Conservation (phyloP, 1,139 yeast species). For the Geotrichum carabidarum region DNA sequence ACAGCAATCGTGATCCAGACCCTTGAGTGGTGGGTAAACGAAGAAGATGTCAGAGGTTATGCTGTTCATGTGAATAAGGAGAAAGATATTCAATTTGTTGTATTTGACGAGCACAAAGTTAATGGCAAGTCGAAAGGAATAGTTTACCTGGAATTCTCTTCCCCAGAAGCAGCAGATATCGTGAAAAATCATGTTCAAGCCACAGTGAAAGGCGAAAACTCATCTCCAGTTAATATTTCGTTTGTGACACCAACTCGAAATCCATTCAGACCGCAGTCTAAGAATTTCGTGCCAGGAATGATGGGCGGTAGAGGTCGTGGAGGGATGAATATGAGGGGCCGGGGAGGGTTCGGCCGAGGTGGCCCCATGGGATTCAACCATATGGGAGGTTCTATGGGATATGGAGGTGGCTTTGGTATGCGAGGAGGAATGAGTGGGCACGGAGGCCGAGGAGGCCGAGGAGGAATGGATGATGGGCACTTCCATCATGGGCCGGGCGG, state of each 20-base stretch:
- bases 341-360: slow-evolving; percentile 12
- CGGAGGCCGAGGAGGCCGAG: background rate
- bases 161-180: slow-evolving; percentile 20
- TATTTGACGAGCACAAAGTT: slow-evolving; percentile 35
- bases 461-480: background rate
- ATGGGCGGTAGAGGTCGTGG: slow-evolving; percentile 15
- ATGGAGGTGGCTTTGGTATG: background rate
- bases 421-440: background rate
- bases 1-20: slow-evolving; percentile 27
- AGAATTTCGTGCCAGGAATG: background rate
- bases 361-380: background rate
- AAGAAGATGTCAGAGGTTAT: slow-evolving; percentile 36
- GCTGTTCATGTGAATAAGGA: slow-evolving; percentile 29
- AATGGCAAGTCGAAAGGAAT: slow-evolving; percentile 36
- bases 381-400: background rate
- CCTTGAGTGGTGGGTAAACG: slow-evolving; percentile 35
- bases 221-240: slow-evolving; percentile 9
- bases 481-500: background rate
- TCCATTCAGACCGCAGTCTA: slow-evolving; percentile 22
- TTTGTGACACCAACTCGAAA: slow-evolving; percentile 21
- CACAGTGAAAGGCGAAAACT: slow-evolving; percentile 7
- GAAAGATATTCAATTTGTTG: slow-evolving; percentile 25
- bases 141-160: slow-evolving; percentile 24
- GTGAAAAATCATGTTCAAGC: slow-evolving; percentile 19
- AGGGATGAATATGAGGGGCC: slow-evolving; percentile 10